These are phyloP conservation scores for Neospora caninum DNA, from an alignment of 169 alveolate genomes.

Conservation along the genomic window DNA sequence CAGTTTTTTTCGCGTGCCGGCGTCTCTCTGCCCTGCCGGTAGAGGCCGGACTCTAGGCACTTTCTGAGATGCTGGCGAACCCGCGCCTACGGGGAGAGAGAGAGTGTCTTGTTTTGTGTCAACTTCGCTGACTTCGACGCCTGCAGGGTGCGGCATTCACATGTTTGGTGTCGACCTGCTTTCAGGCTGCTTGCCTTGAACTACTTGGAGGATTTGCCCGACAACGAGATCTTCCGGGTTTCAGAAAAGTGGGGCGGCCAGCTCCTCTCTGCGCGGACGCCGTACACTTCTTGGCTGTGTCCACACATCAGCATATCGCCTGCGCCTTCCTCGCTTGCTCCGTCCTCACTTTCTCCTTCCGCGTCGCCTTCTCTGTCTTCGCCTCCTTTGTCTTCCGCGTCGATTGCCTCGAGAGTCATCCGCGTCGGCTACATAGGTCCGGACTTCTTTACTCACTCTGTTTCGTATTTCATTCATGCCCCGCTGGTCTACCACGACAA, in stretches of 20 bases:
- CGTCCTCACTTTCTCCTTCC: not conserved
- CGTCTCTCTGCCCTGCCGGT: no score
- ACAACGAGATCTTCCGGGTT: not conserved
- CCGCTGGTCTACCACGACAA: constrained; percentile 68
- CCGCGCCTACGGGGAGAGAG: no score
- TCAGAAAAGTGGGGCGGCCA: constrained; percentile 33
- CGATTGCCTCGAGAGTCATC: not conserved
- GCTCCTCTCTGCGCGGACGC: not conserved
- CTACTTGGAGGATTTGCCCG: constrained; percentile 32
- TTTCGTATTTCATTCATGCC: constrained; percentile 71
- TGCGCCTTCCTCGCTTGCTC: not conserved
- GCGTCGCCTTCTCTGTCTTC: not conserved
- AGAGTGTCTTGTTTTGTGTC: not conserved
- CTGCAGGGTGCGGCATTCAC: no score
- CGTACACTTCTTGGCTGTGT: constrained; percentile 55
- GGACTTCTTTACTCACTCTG: constrained; percentile 71
- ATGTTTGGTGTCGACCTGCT: not conserved
- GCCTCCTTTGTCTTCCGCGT: not conserved
- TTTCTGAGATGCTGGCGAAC: no score
- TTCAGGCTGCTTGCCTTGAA: constrained; percentile 56
- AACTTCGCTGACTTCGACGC: not conserved
- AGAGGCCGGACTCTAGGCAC: no score
- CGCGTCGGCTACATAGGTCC: constrained; percentile 72
- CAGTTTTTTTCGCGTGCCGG: no score
- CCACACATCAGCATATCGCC: constrained; percentile 11